A percentile compares a stretch with the other conserved stretches of the same genome.
phyloP scores from a whole-genome alignment of 2,329 filamentous ascomycete genomes.

The Fusarium veterinarium region DNA sequence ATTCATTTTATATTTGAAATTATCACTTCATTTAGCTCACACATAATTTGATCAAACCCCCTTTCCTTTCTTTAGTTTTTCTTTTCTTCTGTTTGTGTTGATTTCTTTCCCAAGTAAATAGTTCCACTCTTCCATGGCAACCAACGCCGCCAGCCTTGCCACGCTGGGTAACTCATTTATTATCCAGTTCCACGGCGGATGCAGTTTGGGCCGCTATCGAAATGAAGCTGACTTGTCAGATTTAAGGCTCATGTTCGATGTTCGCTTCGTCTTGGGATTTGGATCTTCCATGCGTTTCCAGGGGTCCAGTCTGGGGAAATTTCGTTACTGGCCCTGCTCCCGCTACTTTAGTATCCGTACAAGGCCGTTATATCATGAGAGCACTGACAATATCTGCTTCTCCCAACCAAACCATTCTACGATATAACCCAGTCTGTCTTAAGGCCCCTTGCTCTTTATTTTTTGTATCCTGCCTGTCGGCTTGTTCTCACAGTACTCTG shows the following conservation, averaged over 20 bases:
- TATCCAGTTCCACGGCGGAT: conserved; percentile 31
- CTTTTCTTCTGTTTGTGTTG: conserved; percentile 42
- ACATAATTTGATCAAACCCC: conserved; percentile 10
- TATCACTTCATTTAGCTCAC: conserved; percentile 19
- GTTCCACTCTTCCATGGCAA: conserved; percentile 46
- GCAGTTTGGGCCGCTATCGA: conserved; percentile 24
- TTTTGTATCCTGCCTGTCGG: neutral
- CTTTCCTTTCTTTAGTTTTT: conserved; percentile 21
- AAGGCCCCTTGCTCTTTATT: neutral
- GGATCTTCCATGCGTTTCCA: conserved; percentile 27
- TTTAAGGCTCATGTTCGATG: conserved; percentile 14
- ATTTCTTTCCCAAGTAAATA: conserved; percentile 37
- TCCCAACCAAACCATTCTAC: neutral
- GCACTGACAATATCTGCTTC: conserved; percentile 2
- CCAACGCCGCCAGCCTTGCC: conserved; percentile 38
- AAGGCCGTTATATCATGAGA: conserved; percentile 7
- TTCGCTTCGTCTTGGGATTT: conserved; percentile 13
- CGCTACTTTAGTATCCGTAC: neutral
- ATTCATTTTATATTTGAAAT: conserved; percentile 22
- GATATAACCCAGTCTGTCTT: neutral
- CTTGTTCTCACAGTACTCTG: neutral
- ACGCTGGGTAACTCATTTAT: conserved; percentile 42
- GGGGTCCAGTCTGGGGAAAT: conserved; percentile 35
- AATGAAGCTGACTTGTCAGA: conserved; percentile 31
- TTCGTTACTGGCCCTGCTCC: conserved; percentile 8